Evolutionary conservation across 257 asterid species (phyloP).

Genomic region (Henckelia pumila): DNA sequence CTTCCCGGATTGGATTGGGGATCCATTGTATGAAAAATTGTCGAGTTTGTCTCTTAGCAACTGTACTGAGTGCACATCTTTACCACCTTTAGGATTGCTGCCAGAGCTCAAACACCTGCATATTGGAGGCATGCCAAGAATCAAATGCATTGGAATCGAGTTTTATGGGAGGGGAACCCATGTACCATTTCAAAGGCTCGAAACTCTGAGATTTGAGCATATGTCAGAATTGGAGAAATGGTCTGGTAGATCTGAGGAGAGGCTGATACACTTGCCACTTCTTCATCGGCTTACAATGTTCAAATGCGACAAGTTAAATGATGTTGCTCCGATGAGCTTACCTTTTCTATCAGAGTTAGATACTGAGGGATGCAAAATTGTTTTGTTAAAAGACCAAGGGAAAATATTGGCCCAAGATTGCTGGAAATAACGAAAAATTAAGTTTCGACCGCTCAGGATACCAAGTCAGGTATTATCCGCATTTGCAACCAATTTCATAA

Average conservation of each 20-base stretch:
- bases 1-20: slow-evolving; percentile 44
- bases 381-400: slow-evolving; percentile 18
- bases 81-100: slow-evolving; percentile 38
- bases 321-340: slow-evolving; percentile 26
- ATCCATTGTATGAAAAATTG: slow-evolving; percentile 30
- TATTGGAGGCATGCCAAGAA: slow-evolving; percentile 32
- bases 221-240: slow-evolving; percentile 24
- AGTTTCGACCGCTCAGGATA: slow-evolving; percentile 13
- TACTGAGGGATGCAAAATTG: slow-evolving; percentile 32
- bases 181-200: slow-evolving; percentile 37
- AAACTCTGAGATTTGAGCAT: slow-evolving; percentile 30
- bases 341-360: slow-evolving; percentile 33
- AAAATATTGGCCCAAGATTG: too few relatives aligned
- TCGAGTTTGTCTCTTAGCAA: slow-evolving; percentile 25
- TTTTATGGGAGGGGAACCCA: slow-evolving; percentile 15
- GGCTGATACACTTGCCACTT: slow-evolving; percentile 27
- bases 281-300: slow-evolving; percentile 37
- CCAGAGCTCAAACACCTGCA: slow-evolving; percentile 35
- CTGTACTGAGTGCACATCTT: slow-evolving; percentile 31
- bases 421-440: neutral
- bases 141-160: slow-evolving; percentile 32
- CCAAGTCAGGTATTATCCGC: slow-evolving; percentile 1
- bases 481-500: neutral
- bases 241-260: slow-evolving; percentile 13
- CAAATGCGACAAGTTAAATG: slow-evolving; percentile 35